Evolutionary conservation across 1,284 basidiomycete genomes (phyloP).

Genomic region (Austroboletus niveus): DNA sequence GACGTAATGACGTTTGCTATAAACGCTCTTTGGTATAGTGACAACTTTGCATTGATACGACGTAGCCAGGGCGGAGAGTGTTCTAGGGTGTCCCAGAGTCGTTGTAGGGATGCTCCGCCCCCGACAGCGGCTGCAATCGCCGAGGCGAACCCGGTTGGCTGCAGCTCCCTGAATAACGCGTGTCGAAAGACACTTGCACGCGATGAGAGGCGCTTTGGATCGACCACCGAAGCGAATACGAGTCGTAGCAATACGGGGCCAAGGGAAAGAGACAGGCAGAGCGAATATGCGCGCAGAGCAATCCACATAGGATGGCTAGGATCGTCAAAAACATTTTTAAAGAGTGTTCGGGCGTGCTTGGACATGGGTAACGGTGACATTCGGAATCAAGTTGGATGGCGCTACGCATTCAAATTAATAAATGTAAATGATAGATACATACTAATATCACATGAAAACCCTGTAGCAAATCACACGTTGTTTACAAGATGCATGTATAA

Average conservation of each 20-base stretch:
- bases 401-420: too few species aligned
- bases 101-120: constrained; percentile 55
- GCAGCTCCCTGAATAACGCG: constrained; percentile 54
- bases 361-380: neutral
- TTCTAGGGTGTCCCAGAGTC: constrained; percentile 42
- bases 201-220: constrained; percentile 12
- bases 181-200: constrained; percentile 35
- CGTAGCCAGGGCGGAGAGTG: neutral
- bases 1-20: constrained; percentile 57
- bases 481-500: neutral
- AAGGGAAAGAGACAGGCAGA: constrained; percentile 65
- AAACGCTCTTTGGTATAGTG: constrained; percentile 49
- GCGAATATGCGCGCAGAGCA: constrained; percentile 61
- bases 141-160: constrained; percentile 62
- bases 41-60: constrained; percentile 4
- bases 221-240: constrained; percentile 34
- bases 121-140: constrained; percentile 61
- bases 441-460: neutral
- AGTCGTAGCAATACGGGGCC: constrained; percentile 60
- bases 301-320: constrained; percentile 55
- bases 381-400: neutral
- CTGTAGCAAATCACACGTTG: too few species aligned
- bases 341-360: neutral
- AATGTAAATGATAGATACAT: too few species aligned
- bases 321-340: constrained; percentile 7